Percentiles rank a stretch among this genome's conserved stretches.
Conservation (phyloP, 441 rosid species). For the Breynia disticha region DNA sequence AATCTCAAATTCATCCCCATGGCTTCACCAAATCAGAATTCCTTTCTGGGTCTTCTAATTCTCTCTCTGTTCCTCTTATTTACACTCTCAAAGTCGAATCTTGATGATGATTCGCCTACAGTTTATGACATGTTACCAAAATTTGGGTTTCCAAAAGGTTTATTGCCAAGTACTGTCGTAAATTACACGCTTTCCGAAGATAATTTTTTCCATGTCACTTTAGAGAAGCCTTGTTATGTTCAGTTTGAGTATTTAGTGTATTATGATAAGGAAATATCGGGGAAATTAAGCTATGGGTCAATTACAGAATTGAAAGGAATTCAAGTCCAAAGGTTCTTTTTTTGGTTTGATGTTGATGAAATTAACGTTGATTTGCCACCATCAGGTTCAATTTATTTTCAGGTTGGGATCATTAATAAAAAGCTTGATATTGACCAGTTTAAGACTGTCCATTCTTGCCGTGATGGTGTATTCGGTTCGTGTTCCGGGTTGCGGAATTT, state of each 20-base stretch:
- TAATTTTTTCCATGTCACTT: constrained; percentile 44
- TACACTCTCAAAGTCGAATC: constrained; percentile 10
- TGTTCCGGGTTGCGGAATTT: constrained; percentile 37
- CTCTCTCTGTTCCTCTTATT: constrained; percentile 16
- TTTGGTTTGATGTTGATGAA: constrained; percentile 77
- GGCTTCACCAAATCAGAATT: constrained; percentile 4
- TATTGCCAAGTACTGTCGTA: constrained; percentile 52
- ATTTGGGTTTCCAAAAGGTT: constrained; percentile 81
- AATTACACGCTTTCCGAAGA: constrained; percentile 54
- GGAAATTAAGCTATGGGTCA: constrained; percentile 61
- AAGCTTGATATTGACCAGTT: constrained; percentile 77
- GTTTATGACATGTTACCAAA: constrained; percentile 73
- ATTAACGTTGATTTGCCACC: constrained; percentile 93
- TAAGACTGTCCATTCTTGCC: constrained; percentile 76
- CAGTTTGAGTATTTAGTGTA: constrained; percentile 78
- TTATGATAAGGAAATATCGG: constrained; percentile 58
- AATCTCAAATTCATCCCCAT: neutral
- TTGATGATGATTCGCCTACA: constrained; percentile 20
- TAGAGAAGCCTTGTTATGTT: constrained; percentile 47
- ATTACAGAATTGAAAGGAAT: constrained; percentile 66
- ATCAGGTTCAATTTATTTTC: constrained; percentile 67
- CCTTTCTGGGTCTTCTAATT: constrained; percentile 15
- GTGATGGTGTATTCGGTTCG: constrained; percentile 33
- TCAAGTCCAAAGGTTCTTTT: constrained; percentile 58
- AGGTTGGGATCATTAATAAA: constrained; percentile 78